These are phyloP conservation scores for Dothideomycetidae sp. DNA, from an alignment of 2,329 filamentous ascomycete species.

Conservation along the genomic window DNA sequence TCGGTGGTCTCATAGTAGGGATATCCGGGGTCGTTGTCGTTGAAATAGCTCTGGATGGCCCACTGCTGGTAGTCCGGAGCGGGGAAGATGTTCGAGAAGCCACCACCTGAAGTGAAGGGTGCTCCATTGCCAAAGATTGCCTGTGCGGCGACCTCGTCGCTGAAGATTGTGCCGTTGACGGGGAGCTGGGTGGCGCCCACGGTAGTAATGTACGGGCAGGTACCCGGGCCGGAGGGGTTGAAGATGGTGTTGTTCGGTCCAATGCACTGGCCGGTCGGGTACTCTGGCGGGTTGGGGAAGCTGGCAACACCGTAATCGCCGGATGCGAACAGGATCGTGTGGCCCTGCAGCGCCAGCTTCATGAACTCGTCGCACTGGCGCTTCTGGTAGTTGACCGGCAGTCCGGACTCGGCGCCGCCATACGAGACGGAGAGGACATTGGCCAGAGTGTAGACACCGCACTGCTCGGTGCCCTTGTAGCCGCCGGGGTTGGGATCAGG, in stretches of 20 bases:
- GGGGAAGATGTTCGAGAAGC: slow-evolving; percentile 22
- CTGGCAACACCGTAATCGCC: slow-evolving; percentile 30
- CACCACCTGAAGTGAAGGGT: slow-evolving; percentile 30
- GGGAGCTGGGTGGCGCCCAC: slow-evolving; percentile 17
- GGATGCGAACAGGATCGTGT: slow-evolving; percentile 34
- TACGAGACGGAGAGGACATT: slow-evolving; percentile 48
- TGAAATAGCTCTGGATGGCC: slow-evolving; percentile 26
- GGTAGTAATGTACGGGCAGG: slow-evolving; percentile 21
- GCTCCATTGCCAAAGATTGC: no score
- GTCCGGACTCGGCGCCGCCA: slow-evolving; percentile 39
- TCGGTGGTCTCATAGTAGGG: slow-evolving; percentile 16
- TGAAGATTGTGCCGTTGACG: slow-evolving; percentile 17
- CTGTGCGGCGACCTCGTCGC: slow-evolving; percentile 27
- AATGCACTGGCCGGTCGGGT: slow-evolving; percentile 17
- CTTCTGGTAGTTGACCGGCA: slow-evolving; percentile 41
- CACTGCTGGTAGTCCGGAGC: slow-evolving; percentile 24
- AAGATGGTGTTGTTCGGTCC: slow-evolving; percentile 16
- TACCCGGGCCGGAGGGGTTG: slow-evolving; percentile 17
- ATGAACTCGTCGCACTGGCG: slow-evolving; percentile 32
- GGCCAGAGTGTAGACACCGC: slow-evolving; percentile 34
- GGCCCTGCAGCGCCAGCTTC: slow-evolving; percentile 37
- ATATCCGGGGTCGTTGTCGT: slow-evolving; percentile 15
- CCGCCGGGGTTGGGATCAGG: slow-evolving; percentile 34
- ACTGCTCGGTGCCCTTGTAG: slow-evolving; percentile 33
- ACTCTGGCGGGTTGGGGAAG: slow-evolving; percentile 18